A percentile compares a stretch with the other conserved stretches of the same genome.
Conservation (phyloP, 148 eudicot species). For the Rhododendron henanense region DNA sequence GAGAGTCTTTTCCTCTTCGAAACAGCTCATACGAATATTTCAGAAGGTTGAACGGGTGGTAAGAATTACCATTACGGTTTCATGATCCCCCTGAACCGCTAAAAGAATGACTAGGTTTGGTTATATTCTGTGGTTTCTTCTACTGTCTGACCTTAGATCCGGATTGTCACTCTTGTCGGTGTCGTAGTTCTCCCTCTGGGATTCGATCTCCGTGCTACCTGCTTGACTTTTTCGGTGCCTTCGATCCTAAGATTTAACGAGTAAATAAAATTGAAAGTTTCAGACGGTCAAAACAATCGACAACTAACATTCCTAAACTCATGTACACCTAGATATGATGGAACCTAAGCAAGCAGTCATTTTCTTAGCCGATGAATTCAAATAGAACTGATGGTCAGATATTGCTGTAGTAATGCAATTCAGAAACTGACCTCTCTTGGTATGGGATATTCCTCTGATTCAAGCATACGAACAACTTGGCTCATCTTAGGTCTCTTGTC, state of each 20-base stretch:
- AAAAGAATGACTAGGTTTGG: conserved; percentile 4
- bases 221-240: conserved; percentile 57
- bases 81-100: background rate
- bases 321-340: background rate
- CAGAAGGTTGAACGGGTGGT: background rate
- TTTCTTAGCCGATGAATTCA: background rate
- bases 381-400: background rate
- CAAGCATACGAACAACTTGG: conserved; percentile 76
- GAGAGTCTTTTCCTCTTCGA: background rate
- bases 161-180: conserved; percentile 81
- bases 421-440: conserved; percentile 58
- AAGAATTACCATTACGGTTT: background rate
- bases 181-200: conserved; percentile 51
- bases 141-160: conserved; percentile 64
- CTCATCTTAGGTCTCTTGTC: conserved; percentile 73
- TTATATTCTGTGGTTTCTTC: conserved; percentile 30
- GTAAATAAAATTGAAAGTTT: background rate
- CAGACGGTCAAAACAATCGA: background rate
- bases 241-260: conserved; percentile 53
- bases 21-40: background rate
- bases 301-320: background rate
- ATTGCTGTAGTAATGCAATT: background rate
- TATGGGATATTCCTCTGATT: conserved; percentile 67
- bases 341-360: background rate
- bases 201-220: conserved; percentile 52